Percentiles rank a stretch among this genome's conserved stretches.
These are phyloP conservation scores for Globisporangium splendens DNA, from an alignment of 352 stramenopile genomes.

Conservation along the genomic window DNA sequence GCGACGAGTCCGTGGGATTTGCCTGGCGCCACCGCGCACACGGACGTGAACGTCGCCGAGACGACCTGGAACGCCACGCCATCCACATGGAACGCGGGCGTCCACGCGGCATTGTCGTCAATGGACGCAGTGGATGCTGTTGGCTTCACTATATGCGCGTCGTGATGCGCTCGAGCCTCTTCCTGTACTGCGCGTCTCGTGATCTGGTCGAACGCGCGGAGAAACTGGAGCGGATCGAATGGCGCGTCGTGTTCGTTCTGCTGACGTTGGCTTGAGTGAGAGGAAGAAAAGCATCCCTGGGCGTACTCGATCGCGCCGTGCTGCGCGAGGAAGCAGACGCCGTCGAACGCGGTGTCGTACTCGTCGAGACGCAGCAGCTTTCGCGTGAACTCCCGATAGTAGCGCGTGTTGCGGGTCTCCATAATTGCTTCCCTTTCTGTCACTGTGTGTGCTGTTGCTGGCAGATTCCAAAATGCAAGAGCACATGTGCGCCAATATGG, in stretches of 20 bases:
- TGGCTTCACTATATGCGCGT: too few species aligned
- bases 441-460: not conserved
- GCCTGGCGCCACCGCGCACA: slow-evolving; percentile 35
- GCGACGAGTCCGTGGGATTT: slow-evolving; percentile 32
- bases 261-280: too few species aligned
- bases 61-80: slow-evolving; percentile 38
- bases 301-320: slow-evolving; percentile 33
- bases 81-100: slow-evolving; percentile 30
- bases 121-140: too few species aligned
- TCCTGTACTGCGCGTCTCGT: slow-evolving; percentile 34
- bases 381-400: slow-evolving; percentile 35
- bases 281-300: slow-evolving; percentile 36
- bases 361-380: slow-evolving; percentile 25
- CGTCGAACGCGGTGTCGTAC: slow-evolving; percentile 41
- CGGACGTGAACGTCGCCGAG: slow-evolving; percentile 35
- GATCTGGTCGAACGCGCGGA: slow-evolving; percentile 40
- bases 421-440: slow-evolving; percentile 13
- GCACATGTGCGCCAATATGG: too few species aligned
- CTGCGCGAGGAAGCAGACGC: slow-evolving; percentile 40
- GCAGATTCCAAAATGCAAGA: slow-evolving; percentile 2
- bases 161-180: slow-evolving; percentile 1
- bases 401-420: slow-evolving; percentile 36
- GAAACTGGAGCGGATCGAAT: slow-evolving; percentile 18
- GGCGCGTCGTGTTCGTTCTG: not conserved
- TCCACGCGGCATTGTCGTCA: slow-evolving; percentile 5